A percentile compares a stretch with the other conserved stretches of the same genome.
phyloP scores from a whole-genome alignment of 2,329 filamentous ascomycete species.

The Didymellaceae sp. region DNA sequence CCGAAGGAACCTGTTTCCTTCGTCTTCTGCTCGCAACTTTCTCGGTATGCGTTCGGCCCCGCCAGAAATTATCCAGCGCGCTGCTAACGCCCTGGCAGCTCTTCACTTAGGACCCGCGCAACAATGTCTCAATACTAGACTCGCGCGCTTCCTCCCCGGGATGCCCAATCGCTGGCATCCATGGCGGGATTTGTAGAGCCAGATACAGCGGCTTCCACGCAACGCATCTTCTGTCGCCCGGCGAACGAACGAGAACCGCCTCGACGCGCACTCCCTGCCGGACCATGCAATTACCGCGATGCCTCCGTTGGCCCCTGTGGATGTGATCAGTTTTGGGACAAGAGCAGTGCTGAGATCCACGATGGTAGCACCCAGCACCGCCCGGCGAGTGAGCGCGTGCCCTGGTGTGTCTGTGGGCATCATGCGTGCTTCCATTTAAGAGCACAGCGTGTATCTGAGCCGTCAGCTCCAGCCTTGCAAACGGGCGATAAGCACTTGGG shows the following conservation, averaged over 20 bases:
- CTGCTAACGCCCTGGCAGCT: constrained; percentile 38
- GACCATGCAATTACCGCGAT: constrained; percentile 61
- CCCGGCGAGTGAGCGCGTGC: constrained; percentile 40
- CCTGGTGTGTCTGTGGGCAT: constrained; percentile 62
- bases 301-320: constrained; percentile 57
- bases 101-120: constrained; percentile 19
- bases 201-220: constrained; percentile 30
- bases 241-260: constrained; percentile 23
- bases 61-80: constrained; percentile 19
- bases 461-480: constrained; percentile 19
- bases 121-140: constrained; percentile 40
- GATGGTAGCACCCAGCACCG: constrained; percentile 35
- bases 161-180: constrained; percentile 41
- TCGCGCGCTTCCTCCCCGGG: constrained; percentile 36
- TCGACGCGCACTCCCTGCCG: constrained; percentile 54
- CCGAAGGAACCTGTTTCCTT: constrained; percentile 22
- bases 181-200: constrained; percentile 46
- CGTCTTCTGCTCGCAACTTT: constrained; percentile 26
- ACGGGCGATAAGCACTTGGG: constrained; percentile 16
- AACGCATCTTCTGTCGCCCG: constrained; percentile 23
- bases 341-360: constrained; percentile 41
- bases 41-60: constrained; percentile 42
- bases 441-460: constrained; percentile 28
- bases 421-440: constrained; percentile 63
- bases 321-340: constrained; percentile 61